These are phyloP conservation scores for Irpex rosettiformis DNA, from an alignment of 1,284 basidiomycete species.

Conservation along the genomic window DNA sequence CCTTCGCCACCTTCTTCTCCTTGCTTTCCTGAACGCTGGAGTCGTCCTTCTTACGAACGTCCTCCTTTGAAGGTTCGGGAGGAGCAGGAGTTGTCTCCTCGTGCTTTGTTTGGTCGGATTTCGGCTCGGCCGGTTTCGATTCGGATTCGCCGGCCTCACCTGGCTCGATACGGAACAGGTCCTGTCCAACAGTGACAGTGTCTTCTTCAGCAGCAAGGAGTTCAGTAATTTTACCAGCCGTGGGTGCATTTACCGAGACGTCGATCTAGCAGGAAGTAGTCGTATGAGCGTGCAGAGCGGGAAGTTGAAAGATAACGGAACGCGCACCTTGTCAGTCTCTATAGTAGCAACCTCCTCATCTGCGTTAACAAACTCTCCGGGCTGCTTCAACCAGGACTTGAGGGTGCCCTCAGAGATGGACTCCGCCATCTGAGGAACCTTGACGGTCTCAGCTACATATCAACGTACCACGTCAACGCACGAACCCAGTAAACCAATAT, in stretches of 20 bases:
- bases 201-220: conserved; percentile 89
- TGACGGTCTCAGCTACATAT: conserved; percentile 76
- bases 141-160: conserved; percentile 63
- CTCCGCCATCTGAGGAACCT: conserved; percentile 99
- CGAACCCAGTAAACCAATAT: neutral
- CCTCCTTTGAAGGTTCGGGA: conserved; percentile 31
- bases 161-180: conserved; percentile 89
- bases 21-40: conserved; percentile 36
- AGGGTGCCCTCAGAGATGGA: conserved; percentile 98
- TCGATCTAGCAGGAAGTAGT: conserved; percentile 71
- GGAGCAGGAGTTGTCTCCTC: conserved; percentile 33
- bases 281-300: neutral
- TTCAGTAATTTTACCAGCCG: conserved; percentile 86
- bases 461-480: conserved; percentile 14
- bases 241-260: conserved; percentile 93
- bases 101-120: conserved; percentile 35
- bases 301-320: neutral
- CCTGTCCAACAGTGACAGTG: conserved; percentile 93
- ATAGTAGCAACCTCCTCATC: conserved; percentile 98
- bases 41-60: conserved; percentile 15
- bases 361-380: conserved; percentile 86
- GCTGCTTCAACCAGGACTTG: conserved; percentile 93
- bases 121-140: conserved; percentile 29
- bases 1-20: conserved; percentile 39
- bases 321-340: conserved; percentile 93